A percentile compares a stretch with the other conserved stretches of the same genome.
These are phyloP conservation scores for Teunomyces pallodes DNA, from an alignment of 805 yeast species.

Conservation along the genomic window DNA sequence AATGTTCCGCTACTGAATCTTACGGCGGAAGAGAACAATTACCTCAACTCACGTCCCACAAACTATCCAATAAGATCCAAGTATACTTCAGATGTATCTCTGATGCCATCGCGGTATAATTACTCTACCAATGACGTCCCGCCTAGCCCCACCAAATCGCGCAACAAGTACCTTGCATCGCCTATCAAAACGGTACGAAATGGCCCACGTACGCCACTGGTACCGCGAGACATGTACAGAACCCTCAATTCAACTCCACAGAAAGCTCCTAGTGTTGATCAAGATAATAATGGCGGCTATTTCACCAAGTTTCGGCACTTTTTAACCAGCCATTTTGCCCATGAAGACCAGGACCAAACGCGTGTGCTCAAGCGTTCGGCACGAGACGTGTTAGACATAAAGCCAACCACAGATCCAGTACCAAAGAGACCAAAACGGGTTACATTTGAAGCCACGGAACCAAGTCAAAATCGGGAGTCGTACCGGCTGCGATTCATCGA, in stretches of 20 bases:
- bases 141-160: not conserved
- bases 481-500: slow-evolving; percentile 5
- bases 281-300: not conserved
- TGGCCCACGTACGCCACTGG: not conserved
- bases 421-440: slow-evolving; percentile 11
- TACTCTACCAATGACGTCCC: not conserved
- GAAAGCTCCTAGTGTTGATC: not conserved
- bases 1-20: not conserved
- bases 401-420: not conserved
- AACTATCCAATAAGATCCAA: not conserved
- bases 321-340: not conserved
- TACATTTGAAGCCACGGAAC: slow-evolving; percentile 7
- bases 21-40: slow-evolving; percentile 1
- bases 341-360: slow-evolving; percentile 1
- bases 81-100: not conserved
- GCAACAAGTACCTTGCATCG: slow-evolving; percentile 1
- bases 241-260: not conserved
- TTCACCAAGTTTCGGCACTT: not conserved
- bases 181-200: slow-evolving; percentile 1
- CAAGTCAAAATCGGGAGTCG: not conserved
- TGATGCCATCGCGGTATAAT: not conserved
- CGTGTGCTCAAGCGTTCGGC: slow-evolving; percentile 16
- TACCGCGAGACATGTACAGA: not conserved
- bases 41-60: slow-evolving; percentile 1
- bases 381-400: slow-evolving; percentile 9